A percentile compares a stretch with the other conserved stretches of the same genome.
phyloP scores from a whole-genome alignment of 2,329 filamentous ascomycete genomes.

The Xylariaceae sp. region DNA sequence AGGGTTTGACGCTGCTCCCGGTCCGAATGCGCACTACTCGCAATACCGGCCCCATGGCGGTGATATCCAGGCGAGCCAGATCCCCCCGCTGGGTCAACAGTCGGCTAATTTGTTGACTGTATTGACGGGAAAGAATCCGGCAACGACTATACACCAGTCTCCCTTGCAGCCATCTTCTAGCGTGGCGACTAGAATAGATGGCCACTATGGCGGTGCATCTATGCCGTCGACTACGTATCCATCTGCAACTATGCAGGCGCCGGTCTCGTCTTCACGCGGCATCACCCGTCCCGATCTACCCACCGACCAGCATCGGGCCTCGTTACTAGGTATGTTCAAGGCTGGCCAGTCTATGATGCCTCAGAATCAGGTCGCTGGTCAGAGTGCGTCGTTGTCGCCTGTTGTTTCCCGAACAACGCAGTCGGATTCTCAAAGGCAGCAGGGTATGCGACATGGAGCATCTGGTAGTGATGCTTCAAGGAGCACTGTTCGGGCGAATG shows the following conservation, averaged over 20 bases:
- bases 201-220: constrained; percentile 13
- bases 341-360: constrained; percentile 32
- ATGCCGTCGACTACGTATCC: constrained; percentile 12
- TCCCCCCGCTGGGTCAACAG: constrained; percentile 27
- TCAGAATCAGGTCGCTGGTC: constrained; percentile 21
- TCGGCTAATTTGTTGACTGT: constrained; percentile 36
- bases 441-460: constrained; percentile 15
- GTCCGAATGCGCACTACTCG: constrained; percentile 15
- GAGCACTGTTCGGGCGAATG: constrained; percentile 29
- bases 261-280: constrained; percentile 15
- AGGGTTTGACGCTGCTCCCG: constrained; percentile 19
- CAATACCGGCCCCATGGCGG: constrained; percentile 18
- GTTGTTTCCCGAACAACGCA: constrained; percentile 9
- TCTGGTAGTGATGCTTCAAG: constrained; percentile 28
- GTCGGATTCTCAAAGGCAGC: constrained; percentile 20
- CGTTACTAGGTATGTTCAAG: constrained; percentile 52
- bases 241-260: constrained; percentile 14
- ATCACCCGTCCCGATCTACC: constrained; percentile 16
- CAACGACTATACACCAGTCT: constrained; percentile 16
- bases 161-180: constrained; percentile 12
- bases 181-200: constrained; percentile 6
- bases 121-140: constrained; percentile 36
- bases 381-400: constrained; percentile 7
- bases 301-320: constrained; percentile 42
- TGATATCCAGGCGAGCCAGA: constrained; percentile 10